These are phyloP conservation scores for Mycena capillaripes DNA, from an alignment of 768 basidiomycete genomes.

Conservation along the genomic window DNA sequence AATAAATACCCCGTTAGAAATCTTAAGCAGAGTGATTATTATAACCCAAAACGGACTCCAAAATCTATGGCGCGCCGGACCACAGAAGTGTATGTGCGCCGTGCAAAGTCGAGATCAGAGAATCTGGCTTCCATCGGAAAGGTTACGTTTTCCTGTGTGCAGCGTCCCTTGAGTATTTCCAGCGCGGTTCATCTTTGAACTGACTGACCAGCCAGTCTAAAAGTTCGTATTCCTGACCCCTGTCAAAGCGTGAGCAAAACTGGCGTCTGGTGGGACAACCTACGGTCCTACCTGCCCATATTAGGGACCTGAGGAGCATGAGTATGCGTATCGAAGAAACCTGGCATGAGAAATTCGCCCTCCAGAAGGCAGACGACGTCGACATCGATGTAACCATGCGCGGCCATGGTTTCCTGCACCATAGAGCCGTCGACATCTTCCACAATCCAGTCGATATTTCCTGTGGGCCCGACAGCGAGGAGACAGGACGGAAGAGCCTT, in stretches of 20 bases:
- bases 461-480: conserved; percentile 62
- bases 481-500: conserved; percentile 59
- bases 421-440: conserved; percentile 63
- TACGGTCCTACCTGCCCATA: conserved; percentile 75
- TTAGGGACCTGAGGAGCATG: conserved; percentile 89
- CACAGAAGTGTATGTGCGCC: conserved; percentile 75
- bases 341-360: conserved; percentile 86
- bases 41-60: conserved; percentile 76
- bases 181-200: too few relatives aligned
- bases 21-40: conserved; percentile 18
- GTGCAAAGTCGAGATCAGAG: conserved; percentile 76
- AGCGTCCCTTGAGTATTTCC: background rate
- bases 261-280: conserved; percentile 35
- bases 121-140: conserved; percentile 92
- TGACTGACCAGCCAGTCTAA: conserved; percentile 82
- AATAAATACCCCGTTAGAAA: conserved; percentile 17
- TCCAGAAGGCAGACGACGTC: conserved; percentile 58
- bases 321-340: conserved; percentile 93
- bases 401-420: conserved; percentile 64
- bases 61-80: conserved; percentile 78
- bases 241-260: conserved; percentile 42
- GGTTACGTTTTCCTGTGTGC: conserved; percentile 67
- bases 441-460: conserved; percentile 81
- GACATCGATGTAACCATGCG: conserved; percentile 63
- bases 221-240: conserved; percentile 89